phyloP scores from a whole-genome alignment of 805 yeast genomes.

The Ogataea angusta region DNA sequence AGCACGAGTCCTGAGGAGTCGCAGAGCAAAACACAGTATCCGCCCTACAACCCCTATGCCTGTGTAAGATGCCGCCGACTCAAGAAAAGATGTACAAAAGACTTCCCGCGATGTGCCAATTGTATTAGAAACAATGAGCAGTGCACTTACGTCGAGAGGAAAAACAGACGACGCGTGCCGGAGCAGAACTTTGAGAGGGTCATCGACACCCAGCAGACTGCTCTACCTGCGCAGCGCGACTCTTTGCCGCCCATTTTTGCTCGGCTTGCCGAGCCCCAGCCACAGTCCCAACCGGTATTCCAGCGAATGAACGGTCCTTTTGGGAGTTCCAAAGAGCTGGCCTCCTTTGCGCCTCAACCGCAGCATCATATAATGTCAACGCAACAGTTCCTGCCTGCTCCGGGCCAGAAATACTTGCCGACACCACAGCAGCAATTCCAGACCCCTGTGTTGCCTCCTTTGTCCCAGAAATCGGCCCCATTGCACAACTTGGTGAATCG shows the following conservation, averaged over 20 bases:
- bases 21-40: not conserved
- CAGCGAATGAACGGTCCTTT: not conserved
- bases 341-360: not conserved
- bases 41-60: conserved; percentile 27
- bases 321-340: not conserved
- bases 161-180: conserved; percentile 21
- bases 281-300: not conserved
- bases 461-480: conserved; percentile 11
- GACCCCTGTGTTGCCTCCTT: conserved; percentile 9
- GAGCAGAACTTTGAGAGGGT: conserved; percentile 1
- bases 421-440: conserved; percentile 5
- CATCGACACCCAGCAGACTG: not conserved
- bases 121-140: conserved; percentile 37
- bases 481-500: conserved; percentile 14
- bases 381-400: conserved; percentile 1
- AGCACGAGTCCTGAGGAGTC: not conserved
- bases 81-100: conserved; percentile 48
- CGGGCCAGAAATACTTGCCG: conserved; percentile 3
- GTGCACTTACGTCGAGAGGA: conserved; percentile 43
- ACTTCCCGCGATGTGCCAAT: conserved; percentile 41
- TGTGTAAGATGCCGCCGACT: conserved; percentile 47
- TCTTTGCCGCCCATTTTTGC: not conserved
- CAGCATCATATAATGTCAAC: not conserved
- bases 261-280: not conserved
- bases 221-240: not conserved